Evolutionary conservation across 345 rosid species (phyloP).

Genomic region (Camelina laxa): DNA sequence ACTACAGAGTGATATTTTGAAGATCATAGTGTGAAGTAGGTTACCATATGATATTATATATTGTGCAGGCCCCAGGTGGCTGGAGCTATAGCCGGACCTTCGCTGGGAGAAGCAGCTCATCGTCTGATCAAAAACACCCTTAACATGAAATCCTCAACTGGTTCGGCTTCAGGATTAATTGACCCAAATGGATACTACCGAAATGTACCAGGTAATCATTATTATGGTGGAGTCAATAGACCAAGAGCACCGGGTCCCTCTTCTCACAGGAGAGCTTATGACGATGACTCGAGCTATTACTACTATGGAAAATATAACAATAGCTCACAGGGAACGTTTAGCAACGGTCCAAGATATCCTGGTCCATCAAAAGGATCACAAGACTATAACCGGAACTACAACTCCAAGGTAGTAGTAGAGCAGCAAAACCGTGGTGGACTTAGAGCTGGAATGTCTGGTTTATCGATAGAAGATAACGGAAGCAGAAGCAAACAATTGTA

Average conservation of each 20-base stretch:
- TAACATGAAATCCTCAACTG: constrained; percentile 65
- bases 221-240: constrained; percentile 51
- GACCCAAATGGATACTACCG: constrained; percentile 54
- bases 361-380: constrained; percentile 52
- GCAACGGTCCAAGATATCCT: constrained; percentile 52
- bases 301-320: constrained; percentile 52
- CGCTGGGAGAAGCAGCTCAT: constrained; percentile 93
- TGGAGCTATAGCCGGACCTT: constrained; percentile 76
- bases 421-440: constrained; percentile 57
- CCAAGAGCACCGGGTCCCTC: constrained; percentile 63
- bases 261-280: constrained; percentile 57
- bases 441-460: constrained; percentile 57
- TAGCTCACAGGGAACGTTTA: constrained; percentile 46
- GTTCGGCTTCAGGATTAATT: constrained; percentile 52
- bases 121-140: constrained; percentile 95
- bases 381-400: constrained; percentile 52
- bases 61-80: constrained; percentile 75
- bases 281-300: constrained; percentile 50
- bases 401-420: constrained; percentile 53
- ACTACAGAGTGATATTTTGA: background rate
- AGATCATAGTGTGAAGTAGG: background rate
- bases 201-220: constrained; percentile 47
- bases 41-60: constrained; percentile 21
- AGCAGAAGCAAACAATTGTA: constrained; percentile 42
- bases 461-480: constrained; percentile 57